Base-by-base conservation (phyloP, 2,329 filamentous ascomycete genomes). In the Graphilbum sp. region DNA sequence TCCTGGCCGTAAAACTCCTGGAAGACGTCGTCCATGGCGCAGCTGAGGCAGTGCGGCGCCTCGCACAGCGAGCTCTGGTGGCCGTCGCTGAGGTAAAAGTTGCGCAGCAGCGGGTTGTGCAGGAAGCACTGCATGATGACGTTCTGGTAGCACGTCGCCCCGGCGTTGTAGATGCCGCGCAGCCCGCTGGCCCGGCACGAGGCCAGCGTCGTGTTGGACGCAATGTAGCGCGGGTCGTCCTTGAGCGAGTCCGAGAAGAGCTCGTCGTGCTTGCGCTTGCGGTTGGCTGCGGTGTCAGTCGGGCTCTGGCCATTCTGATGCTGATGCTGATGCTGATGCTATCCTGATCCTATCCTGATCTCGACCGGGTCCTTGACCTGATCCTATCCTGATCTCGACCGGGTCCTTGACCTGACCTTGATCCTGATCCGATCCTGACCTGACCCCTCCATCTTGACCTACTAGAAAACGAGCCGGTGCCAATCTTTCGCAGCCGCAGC, bases 81-180 rank as follows among this genome's bases (percentile, higher is more conserved):
- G 1, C 87, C 85, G 54, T 94, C 87, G 31, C 81, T 79, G 6
- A 98, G 75, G 55, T 94, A 96, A 57, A 84, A 96, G 49, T 88
- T 87, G 42, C 84, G 77, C 23, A 98, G 70, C 33, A 95, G 69
- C 1, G 88, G 88, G 52, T 96, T 95, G 61, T 95, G 88, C 39
- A 96, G 72, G 49, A 98, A 76, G 40, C 81, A 86, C 56, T 96
- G 90, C 15, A 98, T 67, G 35, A 96, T 86, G 23, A 95, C 88
- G 49, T 90, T 93, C 69, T 96, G 88, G 59, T 95, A 98, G 62
- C 88, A 98, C 11, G 90, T 96, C 41, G 92, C 86, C n/a, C 88
- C 90, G 55, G 94, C 88, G 52, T 96, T 98, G 59, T 93, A 95
- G 43, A 98, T 79, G 24, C 88, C 88, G 27, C 90, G 76, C 30